phyloP scores from a whole-genome alignment of 2,329 filamentous ascomycete species.

The Amesomyces nigricolor region DNA sequence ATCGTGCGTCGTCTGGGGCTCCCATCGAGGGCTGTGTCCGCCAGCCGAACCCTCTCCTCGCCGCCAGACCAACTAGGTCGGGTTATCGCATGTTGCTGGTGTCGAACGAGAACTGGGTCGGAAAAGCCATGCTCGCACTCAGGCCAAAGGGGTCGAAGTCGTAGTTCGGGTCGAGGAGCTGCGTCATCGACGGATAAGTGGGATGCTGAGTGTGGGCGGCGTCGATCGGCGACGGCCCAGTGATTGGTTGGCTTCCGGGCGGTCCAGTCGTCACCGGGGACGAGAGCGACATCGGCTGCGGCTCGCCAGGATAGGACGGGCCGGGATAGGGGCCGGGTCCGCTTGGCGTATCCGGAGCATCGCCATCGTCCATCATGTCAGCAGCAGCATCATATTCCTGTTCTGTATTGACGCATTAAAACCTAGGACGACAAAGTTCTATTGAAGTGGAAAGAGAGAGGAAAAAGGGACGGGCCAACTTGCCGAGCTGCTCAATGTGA shows the following conservation, averaged over 20 bases:
- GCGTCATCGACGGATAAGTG: conserved; percentile 61
- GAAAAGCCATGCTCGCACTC: conserved; percentile 92
- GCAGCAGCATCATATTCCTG: conserved; percentile 92
- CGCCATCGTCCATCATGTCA: conserved; percentile 81
- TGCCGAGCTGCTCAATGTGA: conserved; percentile 93
- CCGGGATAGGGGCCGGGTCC: conserved; percentile 62
- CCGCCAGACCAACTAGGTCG: background rate
- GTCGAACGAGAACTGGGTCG: conserved; percentile 73
- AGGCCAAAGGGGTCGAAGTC: conserved; percentile 92
- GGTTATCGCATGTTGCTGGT: conserved; percentile 47
- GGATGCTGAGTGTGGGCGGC: conserved; percentile 50
- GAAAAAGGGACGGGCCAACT: conserved; percentile 55
- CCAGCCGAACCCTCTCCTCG: background rate
- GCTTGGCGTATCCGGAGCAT: conserved; percentile 54
- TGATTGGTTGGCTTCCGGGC: conserved; percentile 34
- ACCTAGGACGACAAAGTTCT: conserved; percentile 62
- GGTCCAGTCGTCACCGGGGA: conserved; percentile 32
- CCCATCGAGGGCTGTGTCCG: background rate
- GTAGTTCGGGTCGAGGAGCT: conserved; percentile 69
- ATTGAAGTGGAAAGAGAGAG: conserved; percentile 36
- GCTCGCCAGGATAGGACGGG: conserved; percentile 44
- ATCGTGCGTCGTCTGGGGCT: too few species aligned
- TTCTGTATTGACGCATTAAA: conserved; percentile 67
- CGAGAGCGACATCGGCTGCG: conserved; percentile 39
- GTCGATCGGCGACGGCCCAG: conserved; percentile 31